Conservation (phyloP, 345 rosid species). For the Acer campestre region DNA sequence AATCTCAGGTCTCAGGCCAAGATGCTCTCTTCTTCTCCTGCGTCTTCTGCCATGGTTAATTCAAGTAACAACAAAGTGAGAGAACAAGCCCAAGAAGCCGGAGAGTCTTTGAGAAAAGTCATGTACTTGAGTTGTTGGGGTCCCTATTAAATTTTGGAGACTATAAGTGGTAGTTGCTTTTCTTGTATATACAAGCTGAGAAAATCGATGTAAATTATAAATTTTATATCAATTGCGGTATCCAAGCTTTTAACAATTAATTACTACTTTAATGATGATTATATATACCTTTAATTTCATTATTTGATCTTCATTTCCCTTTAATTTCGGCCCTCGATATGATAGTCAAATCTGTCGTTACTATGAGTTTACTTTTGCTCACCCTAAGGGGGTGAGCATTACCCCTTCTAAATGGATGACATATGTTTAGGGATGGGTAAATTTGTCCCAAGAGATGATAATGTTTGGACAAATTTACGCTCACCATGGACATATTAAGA, state of each 20-base stretch:
- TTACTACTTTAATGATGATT: too few relatives aligned
- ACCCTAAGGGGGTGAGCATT: too few relatives aligned
- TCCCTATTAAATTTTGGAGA: slow-evolving; percentile 22
- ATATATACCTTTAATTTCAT: not conserved
- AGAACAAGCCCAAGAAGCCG: slow-evolving; percentile 22
- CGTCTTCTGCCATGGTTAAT: slow-evolving; percentile 13
- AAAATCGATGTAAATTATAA: not conserved
- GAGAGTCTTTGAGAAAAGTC: slow-evolving; percentile 51
- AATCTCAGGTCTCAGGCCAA: slow-evolving; percentile 23
- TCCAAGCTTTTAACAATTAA: too few relatives aligned
- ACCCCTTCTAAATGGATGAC: too few relatives aligned
- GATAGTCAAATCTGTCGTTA: not conserved
- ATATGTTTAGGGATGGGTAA: too few relatives aligned
- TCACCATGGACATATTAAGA: too few relatives aligned
- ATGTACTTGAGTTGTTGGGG: slow-evolving; percentile 63
- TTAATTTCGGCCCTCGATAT: not conserved
- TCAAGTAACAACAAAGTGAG: slow-evolving; percentile 1
- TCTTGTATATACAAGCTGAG: not conserved
- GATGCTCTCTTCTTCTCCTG: slow-evolving; percentile 32
- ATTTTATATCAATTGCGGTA: not conserved
- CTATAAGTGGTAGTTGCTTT: not conserved
- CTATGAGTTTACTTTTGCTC: too few relatives aligned
- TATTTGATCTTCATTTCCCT: too few relatives aligned
- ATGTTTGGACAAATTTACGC: too few relatives aligned
- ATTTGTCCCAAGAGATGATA: too few relatives aligned